phyloP scores from a whole-genome alignment of 164 flowering plant species.

The Sedum album region DNA sequence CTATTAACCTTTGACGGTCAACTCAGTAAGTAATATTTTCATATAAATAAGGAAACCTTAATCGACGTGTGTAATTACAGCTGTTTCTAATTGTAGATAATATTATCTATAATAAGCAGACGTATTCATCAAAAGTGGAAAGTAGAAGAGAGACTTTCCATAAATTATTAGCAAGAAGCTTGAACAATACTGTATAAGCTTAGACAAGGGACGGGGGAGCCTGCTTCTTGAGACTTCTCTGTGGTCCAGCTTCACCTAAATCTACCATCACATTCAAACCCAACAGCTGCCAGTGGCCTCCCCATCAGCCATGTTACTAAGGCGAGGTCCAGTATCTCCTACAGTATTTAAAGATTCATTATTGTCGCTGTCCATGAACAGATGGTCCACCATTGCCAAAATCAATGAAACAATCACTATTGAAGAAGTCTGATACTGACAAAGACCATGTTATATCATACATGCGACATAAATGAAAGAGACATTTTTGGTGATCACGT shows the following conservation, averaged over 20 bases:
- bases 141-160: no score
- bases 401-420: background rate
- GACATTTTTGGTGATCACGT: background rate
- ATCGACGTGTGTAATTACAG: no score
- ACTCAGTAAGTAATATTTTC: no score
- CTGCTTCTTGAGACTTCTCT: background rate
- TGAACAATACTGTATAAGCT: no score
- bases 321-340: background rate
- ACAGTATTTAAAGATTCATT: background rate
- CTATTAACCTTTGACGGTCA: no score
- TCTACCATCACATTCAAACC: background rate
- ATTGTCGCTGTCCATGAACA: background rate
- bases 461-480: background rate
- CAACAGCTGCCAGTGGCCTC: background rate
- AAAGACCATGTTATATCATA: background rate
- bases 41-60: no score
- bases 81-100: background rate
- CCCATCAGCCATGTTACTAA: background rate
- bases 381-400: conserved; percentile 1
- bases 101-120: no score
- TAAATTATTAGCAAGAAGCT: background rate
- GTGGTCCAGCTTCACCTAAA: background rate
- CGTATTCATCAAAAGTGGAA: no score
- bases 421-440: background rate
- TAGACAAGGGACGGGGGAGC: background rate